Base-by-base conservation (phyloP, 1,139 yeast species). In the Lodderomyces margitis region DNA sequence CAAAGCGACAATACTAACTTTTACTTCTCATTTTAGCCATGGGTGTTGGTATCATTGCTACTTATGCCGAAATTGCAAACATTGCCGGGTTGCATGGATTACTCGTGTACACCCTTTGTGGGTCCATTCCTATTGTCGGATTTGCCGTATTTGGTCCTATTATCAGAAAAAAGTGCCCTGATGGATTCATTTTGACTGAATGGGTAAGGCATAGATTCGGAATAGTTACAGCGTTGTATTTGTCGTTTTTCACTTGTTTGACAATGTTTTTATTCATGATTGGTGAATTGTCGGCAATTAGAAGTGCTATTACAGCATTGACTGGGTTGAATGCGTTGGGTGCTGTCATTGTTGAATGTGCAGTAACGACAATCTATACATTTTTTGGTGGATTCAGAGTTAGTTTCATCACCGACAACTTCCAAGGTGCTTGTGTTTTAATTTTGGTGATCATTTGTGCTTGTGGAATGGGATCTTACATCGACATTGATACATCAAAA, bases 161-260 rank as follows among this genome's bases (percentile, higher is more conserved):
- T 10, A 83, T 91, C 47, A 73, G 96, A 51, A 75, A 69, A 46
- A 77, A 77, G 51, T 87, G 96, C 55, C 97, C 98, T 0, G 81
- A 86, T 8, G 98, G 97, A 4, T 91, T 91, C 58, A 88, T 91
- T 33, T 69, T 91, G 50, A 87, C 96, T n/a, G 96, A 89, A 59
- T 91, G 98, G 98, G 94, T 87, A 11, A 76, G 87, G 56, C 80
- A 78, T 34, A 71, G 97, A 48, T 91, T 74, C 56, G 98, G 97
- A 1, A 58, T 72, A 5, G 64, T 83, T 16, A 74, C 95, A 5
- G 85, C 87, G 1, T 68, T 87, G 50, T 87, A 87, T 54, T 66
- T 91, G 42, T 83, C 95, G 4, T 81, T 81, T 39, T 87, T 89
- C 62, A 88, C 96, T 3, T 76, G 91, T 45, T 73, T 91, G 49